Evolutionary conservation across 192 early-diverging fungal species (phyloP).

Genomic region (Chytriomyces sp.): DNA sequence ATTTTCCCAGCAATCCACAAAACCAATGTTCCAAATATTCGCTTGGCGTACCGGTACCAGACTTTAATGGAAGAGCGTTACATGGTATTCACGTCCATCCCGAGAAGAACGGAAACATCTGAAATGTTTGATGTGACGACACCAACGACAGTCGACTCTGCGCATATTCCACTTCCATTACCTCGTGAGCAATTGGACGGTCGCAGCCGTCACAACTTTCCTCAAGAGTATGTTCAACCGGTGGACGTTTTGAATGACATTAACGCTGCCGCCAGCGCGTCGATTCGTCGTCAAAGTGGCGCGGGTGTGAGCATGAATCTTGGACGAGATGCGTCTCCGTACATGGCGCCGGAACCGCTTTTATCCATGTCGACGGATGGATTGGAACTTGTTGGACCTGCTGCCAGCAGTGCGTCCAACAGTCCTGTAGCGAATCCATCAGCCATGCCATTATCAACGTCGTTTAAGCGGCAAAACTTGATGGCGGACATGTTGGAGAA

Average conservation of each 20-base stretch:
- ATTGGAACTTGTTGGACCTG: not conserved
- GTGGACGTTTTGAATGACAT: not conserved
- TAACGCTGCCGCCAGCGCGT: not conserved
- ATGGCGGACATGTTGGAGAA: constrained; percentile 1
- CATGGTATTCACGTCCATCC: constrained; percentile 54
- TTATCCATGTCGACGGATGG: not conserved
- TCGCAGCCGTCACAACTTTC: constrained; percentile 29
- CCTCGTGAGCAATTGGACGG: not conserved
- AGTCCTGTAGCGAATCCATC: not conserved
- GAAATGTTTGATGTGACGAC: constrained; percentile 1
- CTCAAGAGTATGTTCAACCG: not conserved
- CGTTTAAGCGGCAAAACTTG: not conserved
- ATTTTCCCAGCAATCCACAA: constrained; percentile 72
- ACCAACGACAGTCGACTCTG: not conserved
- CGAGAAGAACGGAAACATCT: not conserved
- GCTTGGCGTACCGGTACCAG: constrained; percentile 81
- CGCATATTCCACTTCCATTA: not conserved
- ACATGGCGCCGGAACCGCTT: constrained; percentile 25
- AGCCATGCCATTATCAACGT: not conserved
- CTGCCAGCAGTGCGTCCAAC: not conserved
- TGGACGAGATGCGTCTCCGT: not conserved
- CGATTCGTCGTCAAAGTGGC: not conserved
- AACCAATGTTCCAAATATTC: constrained; percentile 90
- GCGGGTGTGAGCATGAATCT: not conserved
- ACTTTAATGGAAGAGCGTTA: constrained; percentile 83